phyloP scores from a whole-genome alignment of 2,329 filamentous ascomycete species.

The Macrophomina tecta region DNA sequence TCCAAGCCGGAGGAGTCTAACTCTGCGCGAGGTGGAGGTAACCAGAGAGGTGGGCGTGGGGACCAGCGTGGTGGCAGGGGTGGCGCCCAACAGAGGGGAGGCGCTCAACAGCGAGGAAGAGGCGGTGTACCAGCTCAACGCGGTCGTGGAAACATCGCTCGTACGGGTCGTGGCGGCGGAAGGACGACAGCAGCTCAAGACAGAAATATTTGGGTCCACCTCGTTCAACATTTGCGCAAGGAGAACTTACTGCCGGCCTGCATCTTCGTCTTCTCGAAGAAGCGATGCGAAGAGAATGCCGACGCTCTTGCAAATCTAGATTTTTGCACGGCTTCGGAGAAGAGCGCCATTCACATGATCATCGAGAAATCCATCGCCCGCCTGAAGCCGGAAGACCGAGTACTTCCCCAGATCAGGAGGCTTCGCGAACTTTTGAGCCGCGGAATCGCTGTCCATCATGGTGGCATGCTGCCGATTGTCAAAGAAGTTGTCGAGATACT shows the following conservation, averaged over 20 bases:
- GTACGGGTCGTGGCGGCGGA: constrained; percentile 82
- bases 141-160: constrained; percentile 83
- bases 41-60: constrained; percentile 55
- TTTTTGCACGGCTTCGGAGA: constrained; percentile 90
- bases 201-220: constrained; percentile 94
- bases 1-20: constrained; percentile 59
- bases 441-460: constrained; percentile 95
- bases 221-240: constrained; percentile 90
- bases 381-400: constrained; percentile 85
- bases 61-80: constrained; percentile 59
- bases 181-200: constrained; percentile 91
- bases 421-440: constrained; percentile 83
- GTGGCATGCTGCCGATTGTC: constrained; percentile 91
- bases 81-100: constrained; percentile 59
- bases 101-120: constrained; percentile 59
- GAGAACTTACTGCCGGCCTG: constrained; percentile 87
- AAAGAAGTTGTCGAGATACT: constrained; percentile 98
- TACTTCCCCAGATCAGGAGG: constrained; percentile 89
- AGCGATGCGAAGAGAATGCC: constrained; percentile 95
- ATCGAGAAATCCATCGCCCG: constrained; percentile 94
- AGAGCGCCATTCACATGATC: constrained; percentile 96
- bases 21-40: constrained; percentile 59
- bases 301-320: constrained; percentile 94
- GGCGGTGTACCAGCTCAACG: constrained; percentile 59
- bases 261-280: constrained; percentile 99